Base-by-base conservation (phyloP, 352 stramenopile species). In the Pythium vanterpoolii region DNA sequence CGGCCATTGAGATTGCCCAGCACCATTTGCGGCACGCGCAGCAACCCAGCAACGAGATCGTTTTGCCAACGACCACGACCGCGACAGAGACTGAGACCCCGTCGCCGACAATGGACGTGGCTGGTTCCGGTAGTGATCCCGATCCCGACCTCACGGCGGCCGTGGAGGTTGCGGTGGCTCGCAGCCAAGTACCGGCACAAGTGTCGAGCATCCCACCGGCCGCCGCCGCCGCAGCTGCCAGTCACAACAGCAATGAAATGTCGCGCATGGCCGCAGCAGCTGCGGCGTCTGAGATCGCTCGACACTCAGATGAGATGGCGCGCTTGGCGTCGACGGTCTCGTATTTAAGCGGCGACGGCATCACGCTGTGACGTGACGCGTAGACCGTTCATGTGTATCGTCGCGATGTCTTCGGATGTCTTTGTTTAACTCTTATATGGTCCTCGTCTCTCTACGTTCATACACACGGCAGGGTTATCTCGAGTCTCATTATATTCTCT, bases 311-410 rank as follows among this genome's bases (percentile, higher is more conserved):
- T 56, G 78, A 90, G 46, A 72, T 86, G 46, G 74, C 79, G 5
- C 70, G 79, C 33, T 68, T 89, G 39, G 68, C 80, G 33, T 57
- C 76, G 26, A 83, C 42, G 45, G 79, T 73, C 52, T 71, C 74
- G 44, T 91, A 89, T 89, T 82, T 91, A 85, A 78, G 66, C 49
- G 79, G 72, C 59, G 73, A 89, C 56, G 73, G 72, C 40, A 73
- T 90, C 56, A 74, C 72, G 33, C 77, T 90, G 42, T 89, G 54
- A 69, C 19, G 38, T 1, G 18, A 36, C 18, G 18, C 30, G 26
- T 8, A 40, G 16, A 21, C 19, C n/a, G n/a, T n/a, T n/a, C n/a
- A n/a, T n/a, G n/a, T n/a, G n/a, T n/a, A n/a, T n/a, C n/a, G n/a
- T n/a, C n/a, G n/a, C n/a, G n/a, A n/a, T n/a, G n/a, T n/a, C n/a